phyloP scores from a whole-genome alignment of 495 filamentous ascomycete genomes.

The Evansstolkia leycettana region DNA sequence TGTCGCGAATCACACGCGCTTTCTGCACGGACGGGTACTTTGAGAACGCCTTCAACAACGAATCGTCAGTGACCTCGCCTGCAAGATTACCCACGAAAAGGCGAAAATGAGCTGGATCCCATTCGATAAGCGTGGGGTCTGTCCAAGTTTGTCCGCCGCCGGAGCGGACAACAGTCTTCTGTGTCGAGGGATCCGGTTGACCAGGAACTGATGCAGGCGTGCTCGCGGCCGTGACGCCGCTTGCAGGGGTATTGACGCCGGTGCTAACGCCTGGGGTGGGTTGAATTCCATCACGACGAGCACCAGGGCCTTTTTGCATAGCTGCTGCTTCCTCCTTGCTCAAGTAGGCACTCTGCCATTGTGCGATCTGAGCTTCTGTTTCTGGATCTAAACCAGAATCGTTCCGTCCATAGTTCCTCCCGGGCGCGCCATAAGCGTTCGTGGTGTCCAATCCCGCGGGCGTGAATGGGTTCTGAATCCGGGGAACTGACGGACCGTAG shows the following conservation, averaged over 20 bases:
- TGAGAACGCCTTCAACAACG: constrained; percentile 82
- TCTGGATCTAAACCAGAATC: constrained; percentile 61
- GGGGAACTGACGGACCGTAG: constrained; percentile 49
- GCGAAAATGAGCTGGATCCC: constrained; percentile 91
- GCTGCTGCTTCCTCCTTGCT: constrained; percentile 34
- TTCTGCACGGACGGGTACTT: constrained; percentile 82
- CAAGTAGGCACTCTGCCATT: constrained; percentile 91
- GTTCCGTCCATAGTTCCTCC: constrained; percentile 27
- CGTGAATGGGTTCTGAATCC: constrained; percentile 80
- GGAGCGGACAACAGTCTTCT: constrained; percentile 68
- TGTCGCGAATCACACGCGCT: constrained; percentile 90
- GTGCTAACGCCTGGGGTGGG: constrained; percentile 33
- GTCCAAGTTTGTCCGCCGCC: constrained; percentile 88
- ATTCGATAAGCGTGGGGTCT: constrained; percentile 77
- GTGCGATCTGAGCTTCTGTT: constrained; percentile 83
- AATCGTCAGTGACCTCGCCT: constrained; percentile 97
- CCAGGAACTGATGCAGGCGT: constrained; percentile 32
- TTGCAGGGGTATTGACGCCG: constrained; percentile 18
- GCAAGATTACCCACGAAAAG: constrained; percentile 95
- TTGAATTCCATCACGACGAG: constrained; percentile 8
- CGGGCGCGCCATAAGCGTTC: constrained; percentile 14
- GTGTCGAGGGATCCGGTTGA: constrained; percentile 19
- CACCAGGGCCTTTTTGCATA: constrained; percentile 14
- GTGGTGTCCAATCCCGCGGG: constrained; percentile 39
- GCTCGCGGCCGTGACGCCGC: constrained; percentile 23